phyloP scores from a whole-genome alignment of 2,329 filamentous ascomycete genomes.

The Colletotrichum incanum region DNA sequence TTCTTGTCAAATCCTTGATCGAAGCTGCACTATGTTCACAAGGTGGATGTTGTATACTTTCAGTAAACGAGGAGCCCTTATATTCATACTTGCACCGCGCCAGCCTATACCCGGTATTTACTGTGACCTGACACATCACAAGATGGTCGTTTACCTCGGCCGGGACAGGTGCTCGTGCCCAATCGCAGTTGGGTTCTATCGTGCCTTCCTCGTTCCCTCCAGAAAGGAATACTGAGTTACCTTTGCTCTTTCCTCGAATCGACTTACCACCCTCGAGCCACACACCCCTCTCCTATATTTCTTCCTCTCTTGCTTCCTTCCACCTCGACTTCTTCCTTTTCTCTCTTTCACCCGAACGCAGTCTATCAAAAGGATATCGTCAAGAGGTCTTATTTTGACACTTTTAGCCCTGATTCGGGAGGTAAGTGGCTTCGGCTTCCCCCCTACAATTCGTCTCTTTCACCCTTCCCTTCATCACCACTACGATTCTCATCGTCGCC shows the following conservation, averaged over 20 bases:
- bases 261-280: neutral
- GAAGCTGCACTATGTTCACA: neutral
- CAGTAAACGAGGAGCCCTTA: neutral
- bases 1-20: neutral
- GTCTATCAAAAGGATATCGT: neutral
- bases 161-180: neutral
- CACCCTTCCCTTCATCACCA: neutral
- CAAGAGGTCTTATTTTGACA: neutral
- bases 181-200: neutral
- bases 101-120: neutral
- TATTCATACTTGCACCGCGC: neutral
- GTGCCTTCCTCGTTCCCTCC: neutral
- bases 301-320: neutral
- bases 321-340: neutral
- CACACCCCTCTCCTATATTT: neutral
- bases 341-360: slow-evolving; percentile 3
- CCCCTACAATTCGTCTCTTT: neutral
- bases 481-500: neutral
- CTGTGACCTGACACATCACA: neutral
- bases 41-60: neutral
- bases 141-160: neutral
- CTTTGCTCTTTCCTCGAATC: neutral
- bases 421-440: slow-evolving; percentile 9
- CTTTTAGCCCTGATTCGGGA: neutral
- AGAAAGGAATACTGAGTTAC: neutral